phyloP scores from a whole-genome alignment of 1,284 basidiomycete species.

The Cryptococcus sp. region DNA sequence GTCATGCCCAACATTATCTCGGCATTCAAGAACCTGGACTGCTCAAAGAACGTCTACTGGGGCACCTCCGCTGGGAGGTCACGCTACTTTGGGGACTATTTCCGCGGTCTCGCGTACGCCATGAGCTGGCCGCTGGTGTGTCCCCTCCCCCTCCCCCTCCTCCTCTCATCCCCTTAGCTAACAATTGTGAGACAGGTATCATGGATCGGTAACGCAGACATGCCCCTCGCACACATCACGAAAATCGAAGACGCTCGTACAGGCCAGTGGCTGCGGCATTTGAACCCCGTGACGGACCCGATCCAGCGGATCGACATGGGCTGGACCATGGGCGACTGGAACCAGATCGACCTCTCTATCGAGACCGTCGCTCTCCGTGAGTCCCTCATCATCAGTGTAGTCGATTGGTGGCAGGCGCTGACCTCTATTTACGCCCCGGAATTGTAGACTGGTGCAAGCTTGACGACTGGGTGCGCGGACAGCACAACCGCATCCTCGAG shows the following conservation, averaged over 20 bases:
- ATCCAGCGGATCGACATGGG: conserved; percentile 48
- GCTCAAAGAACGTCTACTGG: conserved; percentile 50
- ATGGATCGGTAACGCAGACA: conserved; percentile 49
- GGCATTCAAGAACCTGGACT: conserved; percentile 47
- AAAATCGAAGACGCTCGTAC: conserved; percentile 51
- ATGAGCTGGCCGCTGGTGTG: conserved; percentile 51
- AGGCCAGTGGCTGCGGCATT: conserved; percentile 47
- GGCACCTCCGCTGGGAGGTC: conserved; percentile 48
- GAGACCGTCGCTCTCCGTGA: conserved; percentile 49
- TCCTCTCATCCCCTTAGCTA: neutral
- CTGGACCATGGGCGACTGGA: conserved; percentile 53
- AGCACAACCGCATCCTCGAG: conserved; percentile 32
- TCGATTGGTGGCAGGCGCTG: neutral
- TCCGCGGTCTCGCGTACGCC: conserved; percentile 52
- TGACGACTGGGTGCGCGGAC: conserved; percentile 46
- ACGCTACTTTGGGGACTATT: conserved; percentile 47
- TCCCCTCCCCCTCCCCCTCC: conserved; percentile 1
- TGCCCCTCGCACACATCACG: conserved; percentile 44
- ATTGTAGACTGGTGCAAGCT: conserved; percentile 46
- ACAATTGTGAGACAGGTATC: conserved; percentile 26
- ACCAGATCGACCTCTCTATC: conserved; percentile 43
- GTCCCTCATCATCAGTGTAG: conserved; percentile 15
- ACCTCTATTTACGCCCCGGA: neutral
- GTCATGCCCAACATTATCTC: conserved; percentile 51
- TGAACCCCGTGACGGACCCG: conserved; percentile 47